Base-by-base conservation (phyloP, 192 early-diverging fungal species). In the Piromyces finnis region DNA sequence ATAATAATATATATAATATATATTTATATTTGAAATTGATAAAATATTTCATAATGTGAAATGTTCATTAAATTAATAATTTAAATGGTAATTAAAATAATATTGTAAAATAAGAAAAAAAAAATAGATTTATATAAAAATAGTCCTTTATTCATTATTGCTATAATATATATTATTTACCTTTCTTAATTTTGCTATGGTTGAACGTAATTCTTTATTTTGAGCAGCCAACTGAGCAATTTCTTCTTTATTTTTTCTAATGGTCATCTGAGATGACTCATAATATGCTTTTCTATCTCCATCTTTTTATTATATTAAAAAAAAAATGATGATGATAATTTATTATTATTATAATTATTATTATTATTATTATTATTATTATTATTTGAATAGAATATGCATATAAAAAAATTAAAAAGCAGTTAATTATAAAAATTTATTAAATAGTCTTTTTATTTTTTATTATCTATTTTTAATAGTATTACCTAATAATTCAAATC, bases 241-340 rank as follows among this genome's bases (percentile, higher is more conserved):
- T 80, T 91, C 90, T 27, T 90, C 89, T 82, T 91, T 91, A 80
- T 91, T 91, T 41, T 86, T 85, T 26, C 88, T 83, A 78, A 91
- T 91, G 1, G 90, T 88, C 88, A 88, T 88, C 81, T 91, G 90
- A 77, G 83, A 85, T 16, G 89, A 89, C 77, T 90, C 90, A 77
- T 91, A 91, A 81, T 91, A 91, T 1, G 90, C 90, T 78, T 90
- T 90, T 78, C 90, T 32, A 77, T 91, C 90, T 16, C 90, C 89
- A 87, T 91, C 90, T 90, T 80, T 59, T 18, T 32, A 35, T 32
- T 27, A 30, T 78, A 78, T 27, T n/a, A n/a, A n/a, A n/a, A n/a
- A n/a, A n/a, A n/a, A n/a, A n/a, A n/a, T n/a, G n/a, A n/a, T n/a
- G n/a, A n/a, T 35, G 32, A 7, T 35, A 7, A 35, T 35, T 35